phyloP scores from a whole-genome alignment of 164 flowering plant genomes.

The Magnolia changhungtana region DNA sequence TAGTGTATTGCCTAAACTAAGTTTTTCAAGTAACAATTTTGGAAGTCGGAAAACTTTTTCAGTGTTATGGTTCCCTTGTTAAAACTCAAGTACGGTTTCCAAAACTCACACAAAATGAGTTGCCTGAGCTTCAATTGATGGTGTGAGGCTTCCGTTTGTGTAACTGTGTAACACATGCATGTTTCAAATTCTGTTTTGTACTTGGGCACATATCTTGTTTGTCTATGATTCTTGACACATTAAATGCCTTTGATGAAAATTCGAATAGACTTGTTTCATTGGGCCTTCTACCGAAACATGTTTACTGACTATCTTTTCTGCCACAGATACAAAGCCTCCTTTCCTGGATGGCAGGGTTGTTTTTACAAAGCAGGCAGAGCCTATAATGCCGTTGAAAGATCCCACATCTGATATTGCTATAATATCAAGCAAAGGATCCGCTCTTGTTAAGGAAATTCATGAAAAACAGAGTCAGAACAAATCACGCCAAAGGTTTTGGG shows the following conservation, averaged over 20 bases:
- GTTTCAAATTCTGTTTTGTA: no score
- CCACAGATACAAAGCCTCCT: constrained; percentile 94
- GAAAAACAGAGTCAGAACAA: constrained; percentile 86
- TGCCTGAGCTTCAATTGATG: background rate
- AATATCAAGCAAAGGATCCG: constrained; percentile 92
- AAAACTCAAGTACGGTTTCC: background rate
- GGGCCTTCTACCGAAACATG: no score
- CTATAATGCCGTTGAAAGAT: constrained; percentile 92
- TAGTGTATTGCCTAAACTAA: background rate
- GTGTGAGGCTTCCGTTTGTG: background rate
- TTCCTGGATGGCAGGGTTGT: constrained; percentile 94
- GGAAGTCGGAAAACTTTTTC: background rate
- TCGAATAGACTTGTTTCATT: no score
- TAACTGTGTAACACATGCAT: background rate
- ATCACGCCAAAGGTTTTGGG: constrained; percentile 98
- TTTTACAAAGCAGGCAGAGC: constrained; percentile 94
- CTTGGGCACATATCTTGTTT: no score
- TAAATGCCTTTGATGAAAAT: no score
- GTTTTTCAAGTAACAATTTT: background rate
- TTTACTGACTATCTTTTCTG: background rate
- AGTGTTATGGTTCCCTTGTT: background rate
- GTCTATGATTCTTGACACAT: no score
- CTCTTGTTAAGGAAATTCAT: constrained; percentile 74
- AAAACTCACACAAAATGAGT: background rate
- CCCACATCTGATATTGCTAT: constrained; percentile 99